These are phyloP conservation scores for Astragalus glycyphyllos DNA, from an alignment of 306 rosid species.

Conservation along the genomic window DNA sequence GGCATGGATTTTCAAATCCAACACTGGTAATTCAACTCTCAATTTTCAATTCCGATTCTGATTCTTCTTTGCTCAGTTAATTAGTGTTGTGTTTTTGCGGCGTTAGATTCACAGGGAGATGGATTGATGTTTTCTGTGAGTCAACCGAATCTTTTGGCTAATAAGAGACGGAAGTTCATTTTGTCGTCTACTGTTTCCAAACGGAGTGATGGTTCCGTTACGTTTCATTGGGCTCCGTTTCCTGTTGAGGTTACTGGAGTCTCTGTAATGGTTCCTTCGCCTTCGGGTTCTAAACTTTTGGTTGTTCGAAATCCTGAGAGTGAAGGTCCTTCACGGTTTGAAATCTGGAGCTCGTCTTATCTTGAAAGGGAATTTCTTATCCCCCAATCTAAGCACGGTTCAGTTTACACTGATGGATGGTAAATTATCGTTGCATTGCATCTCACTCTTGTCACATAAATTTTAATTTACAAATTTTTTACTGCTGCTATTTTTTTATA, in stretches of 20 bases:
- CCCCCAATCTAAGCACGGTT: constrained; percentile 79
- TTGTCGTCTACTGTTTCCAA: constrained; percentile 63
- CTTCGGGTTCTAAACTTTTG: constrained; percentile 74
- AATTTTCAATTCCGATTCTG: not conserved
- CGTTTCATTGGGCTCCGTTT: constrained; percentile 80
- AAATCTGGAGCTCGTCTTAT: constrained; percentile 73
- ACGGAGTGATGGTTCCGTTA: constrained; percentile 48
- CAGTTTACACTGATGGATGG: constrained; percentile 90
- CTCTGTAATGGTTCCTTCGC: constrained; percentile 80
- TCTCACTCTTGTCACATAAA: no score
- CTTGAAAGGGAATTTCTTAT: constrained; percentile 72
- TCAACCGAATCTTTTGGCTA: constrained; percentile 78
- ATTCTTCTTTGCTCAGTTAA: not conserved
- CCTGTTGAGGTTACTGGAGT: constrained; percentile 81
- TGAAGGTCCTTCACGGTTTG: constrained; percentile 69
- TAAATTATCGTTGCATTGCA: constrained; percentile 37
- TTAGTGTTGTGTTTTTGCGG: not conserved
- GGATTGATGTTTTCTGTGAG: constrained; percentile 61
- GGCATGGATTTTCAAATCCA: constrained; percentile 79
- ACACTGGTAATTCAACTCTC: constrained; percentile 44
- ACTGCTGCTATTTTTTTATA: no score
- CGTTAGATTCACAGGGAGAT: constrained; percentile 49
- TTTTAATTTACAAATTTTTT: no score
- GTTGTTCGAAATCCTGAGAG: constrained; percentile 72
- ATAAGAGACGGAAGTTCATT: constrained; percentile 74